Percentiles rank a stretch among this genome's conserved stretches.
Conservation (phyloP, 2,329 filamentous ascomycete species). For the Bipolaris oryzae region DNA sequence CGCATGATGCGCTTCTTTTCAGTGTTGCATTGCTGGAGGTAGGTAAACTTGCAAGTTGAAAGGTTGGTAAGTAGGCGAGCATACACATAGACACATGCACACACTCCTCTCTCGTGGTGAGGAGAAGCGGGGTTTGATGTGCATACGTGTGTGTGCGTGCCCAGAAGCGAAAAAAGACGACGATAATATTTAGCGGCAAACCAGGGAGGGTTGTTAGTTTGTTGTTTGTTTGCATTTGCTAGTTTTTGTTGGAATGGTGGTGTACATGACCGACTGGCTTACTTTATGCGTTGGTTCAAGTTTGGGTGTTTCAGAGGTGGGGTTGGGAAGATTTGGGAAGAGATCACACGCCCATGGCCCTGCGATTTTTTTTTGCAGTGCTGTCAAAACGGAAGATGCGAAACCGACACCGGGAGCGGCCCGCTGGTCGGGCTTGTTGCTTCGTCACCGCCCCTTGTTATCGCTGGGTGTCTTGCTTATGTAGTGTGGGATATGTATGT, state of each 20-base stretch:
- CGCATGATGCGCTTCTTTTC: conserved; percentile 6
- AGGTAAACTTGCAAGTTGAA: too few species aligned
- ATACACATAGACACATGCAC: too few species aligned
- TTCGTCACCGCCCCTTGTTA: not conserved
- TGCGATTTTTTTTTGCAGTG: not conserved
- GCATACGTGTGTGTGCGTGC: too few species aligned
- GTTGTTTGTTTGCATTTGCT: too few species aligned
- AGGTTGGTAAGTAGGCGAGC: too few species aligned
- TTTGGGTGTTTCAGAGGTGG: not conserved
- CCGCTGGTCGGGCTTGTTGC: conserved; percentile 21
- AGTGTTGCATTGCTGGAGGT: too few species aligned
- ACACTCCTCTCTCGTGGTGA: too few species aligned
- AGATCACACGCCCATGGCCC: too few species aligned
- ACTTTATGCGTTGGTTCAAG: not conserved
- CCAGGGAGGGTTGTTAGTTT: too few species aligned
- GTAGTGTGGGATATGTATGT: too few species aligned
- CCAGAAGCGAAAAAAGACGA: too few species aligned
- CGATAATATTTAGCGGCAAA: too few species aligned
- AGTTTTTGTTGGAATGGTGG: not conserved
- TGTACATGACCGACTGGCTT: not conserved
- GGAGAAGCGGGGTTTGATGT: not conserved
- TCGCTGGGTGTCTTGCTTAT: not conserved
- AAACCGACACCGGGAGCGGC: conserved; percentile 25
- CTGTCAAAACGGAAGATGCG: not conserved
- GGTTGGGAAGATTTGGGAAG: not conserved